Conservation (phyloP, 306 rosid species). For the Vigna reflexopilosa region DNA sequence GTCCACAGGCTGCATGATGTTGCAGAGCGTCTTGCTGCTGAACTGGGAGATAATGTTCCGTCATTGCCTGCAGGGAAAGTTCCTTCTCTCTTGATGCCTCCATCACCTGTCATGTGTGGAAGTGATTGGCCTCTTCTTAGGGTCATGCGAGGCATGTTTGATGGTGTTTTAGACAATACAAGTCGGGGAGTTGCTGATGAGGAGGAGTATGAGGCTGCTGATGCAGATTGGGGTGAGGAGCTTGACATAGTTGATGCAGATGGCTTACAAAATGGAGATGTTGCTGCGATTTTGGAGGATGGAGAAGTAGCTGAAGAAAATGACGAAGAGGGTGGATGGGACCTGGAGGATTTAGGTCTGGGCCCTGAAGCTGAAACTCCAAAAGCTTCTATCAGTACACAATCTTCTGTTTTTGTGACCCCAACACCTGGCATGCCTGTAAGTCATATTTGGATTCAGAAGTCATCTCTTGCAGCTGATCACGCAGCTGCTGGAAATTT, state of each 20-base stretch:
- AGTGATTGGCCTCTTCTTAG: conserved; percentile 98
- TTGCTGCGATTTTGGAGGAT: conserved; percentile 61
- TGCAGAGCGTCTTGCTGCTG: conserved; percentile 78
- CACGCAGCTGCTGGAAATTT: conserved; percentile 97
- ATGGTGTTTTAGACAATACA: conserved; percentile 76
- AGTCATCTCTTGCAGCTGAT: conserved; percentile 93
- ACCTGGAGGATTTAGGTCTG: conserved; percentile 86
- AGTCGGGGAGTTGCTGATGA: conserved; percentile 57
- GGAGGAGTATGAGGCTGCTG: conserved; percentile 78
- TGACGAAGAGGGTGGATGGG: conserved; percentile 95
- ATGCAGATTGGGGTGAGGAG: conserved; percentile 83
- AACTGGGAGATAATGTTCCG: conserved; percentile 84
- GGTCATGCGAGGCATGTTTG: conserved; percentile 84
- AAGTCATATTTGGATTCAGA: conserved; percentile 88
- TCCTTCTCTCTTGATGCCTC: conserved; percentile 79
- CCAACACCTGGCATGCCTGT: conserved; percentile 95
- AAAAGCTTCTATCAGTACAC: conserved; percentile 61
- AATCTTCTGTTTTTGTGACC: conserved; percentile 69
- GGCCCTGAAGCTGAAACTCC: conserved; percentile 88
- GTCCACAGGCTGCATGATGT: conserved; percentile 84
- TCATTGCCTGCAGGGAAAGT: conserved; percentile 77
- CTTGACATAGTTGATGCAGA: conserved; percentile 76
- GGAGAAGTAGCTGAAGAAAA: conserved; percentile 79
- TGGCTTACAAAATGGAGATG: conserved; percentile 73
- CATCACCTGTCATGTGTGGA: conserved; percentile 76